A percentile compares a stretch with the other conserved stretches of the same genome.
Conservation (phyloP, 306 rosid genomes). For the Comarum palustre region DNA sequence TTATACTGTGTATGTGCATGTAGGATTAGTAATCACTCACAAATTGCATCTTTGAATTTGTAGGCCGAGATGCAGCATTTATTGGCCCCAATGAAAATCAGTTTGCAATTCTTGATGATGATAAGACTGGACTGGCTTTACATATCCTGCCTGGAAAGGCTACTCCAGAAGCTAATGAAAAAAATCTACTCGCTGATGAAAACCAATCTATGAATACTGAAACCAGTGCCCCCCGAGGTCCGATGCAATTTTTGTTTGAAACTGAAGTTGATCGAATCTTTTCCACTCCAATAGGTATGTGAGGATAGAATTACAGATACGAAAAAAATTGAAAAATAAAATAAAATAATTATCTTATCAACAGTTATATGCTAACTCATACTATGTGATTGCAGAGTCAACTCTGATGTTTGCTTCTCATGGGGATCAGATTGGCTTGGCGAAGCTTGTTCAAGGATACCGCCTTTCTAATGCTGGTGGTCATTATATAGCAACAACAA, state of each 20-base stretch:
- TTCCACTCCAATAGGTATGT: slow-evolving; percentile 86
- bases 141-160: slow-evolving; percentile 74
- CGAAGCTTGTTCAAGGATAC: slow-evolving; percentile 83
- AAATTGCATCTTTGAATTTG: slow-evolving; percentile 31
- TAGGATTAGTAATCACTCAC: slow-evolving; percentile 22
- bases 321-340: not conserved
- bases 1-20: slow-evolving; percentile 3
- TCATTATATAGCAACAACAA: slow-evolving; percentile 62
- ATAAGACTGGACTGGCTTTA: slow-evolving; percentile 80
- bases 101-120: slow-evolving; percentile 92
- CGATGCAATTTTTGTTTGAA: slow-evolving; percentile 79
- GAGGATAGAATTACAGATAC: slow-evolving; percentile 24
- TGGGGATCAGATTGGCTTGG: slow-evolving; percentile 87
- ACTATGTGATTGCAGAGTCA: slow-evolving; percentile 64
- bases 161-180: slow-evolving; percentile 57
- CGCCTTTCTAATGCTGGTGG: slow-evolving; percentile 64
- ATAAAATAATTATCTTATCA: not conserved
- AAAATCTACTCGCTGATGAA: slow-evolving; percentile 51
- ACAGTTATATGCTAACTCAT: slow-evolving; percentile 33
- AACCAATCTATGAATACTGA: slow-evolving; percentile 50
- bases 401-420: slow-evolving; percentile 83
- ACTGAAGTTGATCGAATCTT: slow-evolving; percentile 89
- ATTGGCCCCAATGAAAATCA: slow-evolving; percentile 90
- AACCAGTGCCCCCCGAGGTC: slow-evolving; percentile 52
- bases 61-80: slow-evolving; percentile 94